phyloP scores from a whole-genome alignment of 2,329 filamentous ascomycete species.

The Cyclaneusma minus region DNA sequence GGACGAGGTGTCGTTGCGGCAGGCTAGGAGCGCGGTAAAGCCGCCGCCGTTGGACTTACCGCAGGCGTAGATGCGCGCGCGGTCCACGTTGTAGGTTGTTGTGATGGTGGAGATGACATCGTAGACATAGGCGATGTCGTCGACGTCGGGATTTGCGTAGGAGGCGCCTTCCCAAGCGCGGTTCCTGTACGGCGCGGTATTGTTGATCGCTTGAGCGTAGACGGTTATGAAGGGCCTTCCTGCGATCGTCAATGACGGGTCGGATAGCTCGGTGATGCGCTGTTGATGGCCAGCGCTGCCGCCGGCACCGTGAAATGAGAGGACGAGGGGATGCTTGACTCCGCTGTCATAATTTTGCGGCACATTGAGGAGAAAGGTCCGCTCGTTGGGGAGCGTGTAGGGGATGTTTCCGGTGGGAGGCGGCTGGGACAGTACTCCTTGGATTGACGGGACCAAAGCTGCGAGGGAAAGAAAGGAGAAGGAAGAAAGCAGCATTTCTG shows the following conservation, averaged over 20 bases:
- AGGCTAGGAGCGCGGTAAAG: conserved; percentile 23
- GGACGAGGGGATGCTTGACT: conserved; percentile 9
- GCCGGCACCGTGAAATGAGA: conserved; percentile 13
- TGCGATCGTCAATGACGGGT: conserved; percentile 11
- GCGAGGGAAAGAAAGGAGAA: no score
- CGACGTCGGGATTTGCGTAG: conserved; percentile 12
- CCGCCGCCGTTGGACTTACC: conserved; percentile 30
- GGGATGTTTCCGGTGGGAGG: conserved; percentile 9
- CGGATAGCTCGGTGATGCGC: conserved; percentile 12
- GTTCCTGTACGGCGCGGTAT: conserved; percentile 12
- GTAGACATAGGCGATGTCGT: conserved; percentile 14
- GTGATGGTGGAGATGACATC: conserved; percentile 11
- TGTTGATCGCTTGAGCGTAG: conserved; percentile 13
- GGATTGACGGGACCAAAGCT: conserved; percentile 4
- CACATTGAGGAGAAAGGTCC: conserved; percentile 13
- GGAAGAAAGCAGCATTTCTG: no score
- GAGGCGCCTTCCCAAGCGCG: conserved; percentile 14
- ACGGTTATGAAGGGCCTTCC: conserved; percentile 13
- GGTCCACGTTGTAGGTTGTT: conserved; percentile 10
- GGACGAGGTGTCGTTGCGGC: conserved; percentile 19
- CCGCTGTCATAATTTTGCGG: conserved; percentile 8
- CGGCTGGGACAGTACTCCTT: conserved; percentile 1
- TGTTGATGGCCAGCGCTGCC: conserved; percentile 13
- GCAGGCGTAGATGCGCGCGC: conserved; percentile 23
- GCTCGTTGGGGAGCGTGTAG: conserved; percentile 10